Base-by-base conservation (phyloP, 768 basidiomycete species). In the Holtermannia corniformis region DNA sequence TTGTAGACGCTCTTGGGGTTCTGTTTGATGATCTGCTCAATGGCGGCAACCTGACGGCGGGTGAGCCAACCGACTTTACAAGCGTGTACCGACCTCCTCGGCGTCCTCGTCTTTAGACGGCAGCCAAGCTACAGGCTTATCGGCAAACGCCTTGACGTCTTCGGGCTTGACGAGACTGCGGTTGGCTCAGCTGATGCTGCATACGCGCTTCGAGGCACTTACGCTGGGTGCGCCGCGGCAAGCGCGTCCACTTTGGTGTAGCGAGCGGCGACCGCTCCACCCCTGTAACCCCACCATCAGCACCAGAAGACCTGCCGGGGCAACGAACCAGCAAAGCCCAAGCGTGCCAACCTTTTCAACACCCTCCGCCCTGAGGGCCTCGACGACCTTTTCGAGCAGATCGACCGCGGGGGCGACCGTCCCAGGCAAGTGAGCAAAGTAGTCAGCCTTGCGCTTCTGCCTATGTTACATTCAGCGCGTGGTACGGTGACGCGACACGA, bases 201-300 rank as follows among this genome's bases (percentile, higher is more conserved):
- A n/a, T n/a, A n/a, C n/a, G n/a, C n/a, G n/a, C n/a, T n/a, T n/a
- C n/a, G n/a, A 28, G 13, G 14, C 40, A 67, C 78, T 66, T 53
- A 82, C 82, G 80, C 80, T 26, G 82, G 82, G 58, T 82, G 81
- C 41, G 80, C 61, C 23, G 78, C 75, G 3, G 79, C 74, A 14
- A 79, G 74, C 4, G 78, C 78, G 53, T 75, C 74, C 55, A 80
- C 76, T 21, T 56, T 41, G n/a, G 24, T 49, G 22, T 44, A 19
- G 5, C 47, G 37, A 41, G 59, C 57, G 32, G 49, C 43, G 20
- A 41, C 23, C 3, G 58, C 55, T 3, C 52, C 21, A 12, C 51
- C 60, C 49, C 65, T 68, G 50, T 58, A 61, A 37, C 65, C 13
- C 77, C 76, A 5, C 77, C 76, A 16, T 63, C 70, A 14, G 73